These are phyloP conservation scores for Rosa chinensis DNA, from an alignment of 306 rosid genomes.

Conservation along the genomic window DNA sequence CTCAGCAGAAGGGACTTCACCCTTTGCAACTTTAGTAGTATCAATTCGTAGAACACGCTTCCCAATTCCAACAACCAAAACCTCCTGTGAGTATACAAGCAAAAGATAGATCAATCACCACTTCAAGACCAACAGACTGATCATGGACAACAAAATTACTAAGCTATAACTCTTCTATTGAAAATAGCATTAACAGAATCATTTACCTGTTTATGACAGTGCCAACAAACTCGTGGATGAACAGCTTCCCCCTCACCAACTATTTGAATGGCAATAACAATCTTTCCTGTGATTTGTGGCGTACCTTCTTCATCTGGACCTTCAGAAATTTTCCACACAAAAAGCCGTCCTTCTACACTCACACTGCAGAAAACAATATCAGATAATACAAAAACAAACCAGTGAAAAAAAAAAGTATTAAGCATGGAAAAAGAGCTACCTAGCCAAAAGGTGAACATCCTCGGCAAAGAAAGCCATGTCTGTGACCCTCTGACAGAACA, in stretches of 20 bases:
- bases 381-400: conserved; percentile 20
- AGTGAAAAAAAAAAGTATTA: neutral
- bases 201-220: conserved; percentile 93
- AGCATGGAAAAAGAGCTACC: conserved; percentile 48
- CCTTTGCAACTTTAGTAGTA: conserved; percentile 82
- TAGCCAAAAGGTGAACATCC: conserved; percentile 98
- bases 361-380: conserved; percentile 61
- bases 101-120: neutral
- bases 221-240: conserved; percentile 97
- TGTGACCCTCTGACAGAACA: conserved; percentile 86
- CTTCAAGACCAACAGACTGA: neutral
- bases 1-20: conserved; percentile 70
- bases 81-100: conserved; percentile 54
- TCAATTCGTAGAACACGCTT: conserved; percentile 81
- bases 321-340: conserved; percentile 92
- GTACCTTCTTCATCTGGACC: conserved; percentile 94
- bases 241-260: conserved; percentile 71
- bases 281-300: conserved; percentile 78
- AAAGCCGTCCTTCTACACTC: conserved; percentile 85
- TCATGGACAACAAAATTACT: neutral
- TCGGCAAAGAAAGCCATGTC: conserved; percentile 98
- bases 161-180: neutral
- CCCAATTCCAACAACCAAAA: conserved; percentile 91
- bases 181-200: conserved; percentile 5
- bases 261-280: conserved; percentile 75